Percentiles rank a stretch among this genome's conserved stretches.
phyloP scores from a whole-genome alignment of 805 yeast genomes.

The Lachancea sp. region DNA sequence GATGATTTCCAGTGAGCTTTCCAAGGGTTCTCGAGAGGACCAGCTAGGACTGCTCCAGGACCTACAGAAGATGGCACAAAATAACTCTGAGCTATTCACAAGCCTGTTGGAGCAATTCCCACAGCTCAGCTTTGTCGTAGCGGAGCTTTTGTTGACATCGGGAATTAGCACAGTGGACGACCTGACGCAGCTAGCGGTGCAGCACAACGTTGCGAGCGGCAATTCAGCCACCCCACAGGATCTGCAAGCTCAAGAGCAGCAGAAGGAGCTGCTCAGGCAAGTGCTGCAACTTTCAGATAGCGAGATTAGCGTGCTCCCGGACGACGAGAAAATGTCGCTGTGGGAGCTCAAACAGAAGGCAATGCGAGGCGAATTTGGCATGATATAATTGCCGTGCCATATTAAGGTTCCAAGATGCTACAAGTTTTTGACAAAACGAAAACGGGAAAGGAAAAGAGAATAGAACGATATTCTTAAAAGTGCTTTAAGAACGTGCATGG shows the following conservation, averaged over 20 bases:
- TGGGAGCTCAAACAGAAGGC: constrained; percentile 35
- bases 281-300: constrained; percentile 47
- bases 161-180: constrained; percentile 32
- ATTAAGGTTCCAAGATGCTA: background rate
- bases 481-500: too few relatives aligned
- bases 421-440: too few relatives aligned
- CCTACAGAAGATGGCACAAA: constrained; percentile 48
- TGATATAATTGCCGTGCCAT: background rate
- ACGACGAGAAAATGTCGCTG: constrained; percentile 40
- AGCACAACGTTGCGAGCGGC: constrained; percentile 6
- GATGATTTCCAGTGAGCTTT: constrained; percentile 32
- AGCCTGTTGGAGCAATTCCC: constrained; percentile 64
- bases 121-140: constrained; percentile 75
- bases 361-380: constrained; percentile 32
- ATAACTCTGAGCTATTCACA: constrained; percentile 52
- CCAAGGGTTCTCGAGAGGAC: constrained; percentile 19
- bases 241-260: constrained; percentile 30
- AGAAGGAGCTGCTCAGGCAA: constrained; percentile 43
- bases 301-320: constrained; percentile 44
- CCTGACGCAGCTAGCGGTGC: constrained; percentile 31
- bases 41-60: constrained; percentile 23
- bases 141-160: constrained; percentile 54
- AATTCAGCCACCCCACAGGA: constrained; percentile 17
- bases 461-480: too few relatives aligned
- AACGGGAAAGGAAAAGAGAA: too few relatives aligned